Evolutionary conservation across 176 grass and related monocot species (phyloP), one percentile per base, ranked within the genome.

Genomic region (Carex parvula): DNA sequence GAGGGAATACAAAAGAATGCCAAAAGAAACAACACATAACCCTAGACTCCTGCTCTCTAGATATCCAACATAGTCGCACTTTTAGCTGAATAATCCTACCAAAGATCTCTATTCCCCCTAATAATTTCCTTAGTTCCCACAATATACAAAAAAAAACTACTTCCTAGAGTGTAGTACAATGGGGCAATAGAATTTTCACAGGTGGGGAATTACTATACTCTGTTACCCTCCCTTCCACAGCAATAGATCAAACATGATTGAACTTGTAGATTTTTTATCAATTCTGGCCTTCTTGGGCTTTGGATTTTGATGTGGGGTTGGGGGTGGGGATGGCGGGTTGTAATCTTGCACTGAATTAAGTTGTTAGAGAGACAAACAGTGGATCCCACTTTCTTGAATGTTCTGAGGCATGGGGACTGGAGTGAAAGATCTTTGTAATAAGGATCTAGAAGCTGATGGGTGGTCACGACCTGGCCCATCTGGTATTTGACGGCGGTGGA

Each of bases 141-240:
- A 93, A 97, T 97, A 91, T 94, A 97, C 91, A 97, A 84, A 88
- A 84, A 88, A 85, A 86, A 87, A 78, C 85, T 92, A 89, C 88
- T 89, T 88, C 63, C 79, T 87, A 87, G 79, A 89, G 81, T 88
- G 90, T 84, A 70, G 73, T 56, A 83, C 85, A 84, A 73, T 60
- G 86, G 86, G 81, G 86, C 76, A 81, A 64, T 86, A 67, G 69
- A 64, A 80, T 84, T 70, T 89, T 95, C 83, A 91, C 84, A 63
- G 67, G 89, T 62, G 78, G 90, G 90, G 69, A 78, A 88, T 70
- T 50, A 17, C 66, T 74, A 74, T 72, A 70, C 56, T 55, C 22
- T 15, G 61, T 66, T 33, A 85, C 85, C 91, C 84, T 87, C 65
- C 84, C 67, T 82, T 72, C 85, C 80, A 86, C 79, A 71, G 84